phyloP scores from a whole-genome alignment of 73 alveolate genomes.

The Stentor coeruleus region DNA sequence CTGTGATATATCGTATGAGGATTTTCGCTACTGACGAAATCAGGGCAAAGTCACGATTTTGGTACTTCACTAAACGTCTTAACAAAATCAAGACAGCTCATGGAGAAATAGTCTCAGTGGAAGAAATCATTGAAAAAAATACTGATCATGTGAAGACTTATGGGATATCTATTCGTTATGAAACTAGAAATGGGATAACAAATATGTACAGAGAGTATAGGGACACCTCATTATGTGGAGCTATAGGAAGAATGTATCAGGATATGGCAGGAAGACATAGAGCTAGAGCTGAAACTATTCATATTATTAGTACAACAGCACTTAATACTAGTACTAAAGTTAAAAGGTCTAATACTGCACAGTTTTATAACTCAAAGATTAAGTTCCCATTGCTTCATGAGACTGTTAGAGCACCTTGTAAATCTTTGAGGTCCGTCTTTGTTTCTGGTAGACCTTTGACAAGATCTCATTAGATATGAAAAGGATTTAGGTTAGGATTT shows the following conservation, averaged over 20 bases:
- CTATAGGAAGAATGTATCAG: constrained; percentile 64
- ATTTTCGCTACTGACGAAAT: constrained; percentile 63
- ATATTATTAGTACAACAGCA: constrained; percentile 68
- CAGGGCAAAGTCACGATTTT: constrained; percentile 65
- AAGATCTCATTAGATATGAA: no score
- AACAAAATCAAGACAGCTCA: constrained; percentile 65
- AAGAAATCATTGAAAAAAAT: constrained; percentile 56
- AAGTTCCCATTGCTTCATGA: no score
- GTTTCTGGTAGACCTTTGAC: no score
- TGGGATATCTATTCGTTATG: constrained; percentile 68
- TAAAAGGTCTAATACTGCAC: no score
- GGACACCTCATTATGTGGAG: constrained; percentile 64
- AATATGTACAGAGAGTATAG: constrained; percentile 81
- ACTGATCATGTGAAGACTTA: constrained; percentile 57
- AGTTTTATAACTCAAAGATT: no score
- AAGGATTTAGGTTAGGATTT: no score
- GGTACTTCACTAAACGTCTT: constrained; percentile 73
- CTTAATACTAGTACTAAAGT: no score
- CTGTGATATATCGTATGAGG: constrained; percentile 64
- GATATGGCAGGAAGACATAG: constrained; percentile 85
- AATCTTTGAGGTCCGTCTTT: no score
- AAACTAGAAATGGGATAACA: constrained; percentile 67
- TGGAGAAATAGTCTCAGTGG: constrained; percentile 63
- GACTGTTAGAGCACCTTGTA: no score
- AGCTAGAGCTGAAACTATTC: constrained; percentile 61